Conservation (phyloP, 805 yeast genomes). For the Sungouiozyma intestinalis region DNA sequence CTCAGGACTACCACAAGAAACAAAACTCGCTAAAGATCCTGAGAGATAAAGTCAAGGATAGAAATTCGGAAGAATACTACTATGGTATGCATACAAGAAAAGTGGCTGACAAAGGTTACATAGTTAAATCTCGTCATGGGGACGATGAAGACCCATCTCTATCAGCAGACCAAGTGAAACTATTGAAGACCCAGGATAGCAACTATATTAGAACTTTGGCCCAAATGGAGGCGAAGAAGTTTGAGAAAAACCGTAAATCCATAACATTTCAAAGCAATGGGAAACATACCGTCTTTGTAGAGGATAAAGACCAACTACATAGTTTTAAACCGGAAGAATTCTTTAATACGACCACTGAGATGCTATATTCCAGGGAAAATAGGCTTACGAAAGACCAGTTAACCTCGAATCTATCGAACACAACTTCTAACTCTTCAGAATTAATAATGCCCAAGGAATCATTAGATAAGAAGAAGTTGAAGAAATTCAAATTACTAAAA, state of each 20-base stretch:
- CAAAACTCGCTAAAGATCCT: constrained; percentile 56
- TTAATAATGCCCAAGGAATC: constrained; percentile 30
- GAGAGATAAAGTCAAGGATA: constrained; percentile 55
- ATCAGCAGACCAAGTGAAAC: constrained; percentile 63
- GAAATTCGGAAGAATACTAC: constrained; percentile 93
- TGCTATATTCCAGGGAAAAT: constrained; percentile 59
- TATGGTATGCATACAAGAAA: constrained; percentile 75
- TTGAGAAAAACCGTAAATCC: constrained; percentile 39
- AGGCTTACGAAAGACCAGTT: constrained; percentile 57
- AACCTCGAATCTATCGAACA: constrained; percentile 22
- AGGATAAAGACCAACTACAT: constrained; percentile 43
- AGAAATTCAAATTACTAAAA: constrained; percentile 49
- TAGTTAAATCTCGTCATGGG: constrained; percentile 46
- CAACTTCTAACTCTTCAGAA: constrained; percentile 12
- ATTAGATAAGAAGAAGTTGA: constrained; percentile 44
- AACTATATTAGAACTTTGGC: constrained; percentile 74
- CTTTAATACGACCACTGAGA: constrained; percentile 60
- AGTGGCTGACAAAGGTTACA: constrained; percentile 62
- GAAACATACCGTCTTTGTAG: constrained; percentile 80
- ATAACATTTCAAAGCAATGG: constrained; percentile 50
- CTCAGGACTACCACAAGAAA: constrained; percentile 52
- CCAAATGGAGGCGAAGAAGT: constrained; percentile 54
- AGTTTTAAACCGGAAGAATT: constrained; percentile 51
- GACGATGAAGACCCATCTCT: constrained; percentile 41
- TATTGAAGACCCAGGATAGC: constrained; percentile 83